phyloP scores from a whole-genome alignment of 345 rosid genomes.

The Punica granatum region DNA sequence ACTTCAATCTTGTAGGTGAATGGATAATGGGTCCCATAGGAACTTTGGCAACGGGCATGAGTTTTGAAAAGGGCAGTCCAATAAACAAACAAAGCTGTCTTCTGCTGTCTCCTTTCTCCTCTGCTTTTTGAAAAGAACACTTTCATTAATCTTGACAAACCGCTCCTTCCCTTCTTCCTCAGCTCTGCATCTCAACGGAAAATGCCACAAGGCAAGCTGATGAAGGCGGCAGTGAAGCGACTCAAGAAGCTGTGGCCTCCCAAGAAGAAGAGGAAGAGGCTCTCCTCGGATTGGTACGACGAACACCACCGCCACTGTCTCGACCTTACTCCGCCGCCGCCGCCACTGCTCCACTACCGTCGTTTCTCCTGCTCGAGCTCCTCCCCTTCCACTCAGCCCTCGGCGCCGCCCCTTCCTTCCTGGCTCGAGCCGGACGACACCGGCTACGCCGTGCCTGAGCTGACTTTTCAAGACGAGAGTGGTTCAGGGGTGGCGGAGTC shows the following conservation, averaged over 20 bases:
- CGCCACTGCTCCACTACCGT: constrained; percentile 1
- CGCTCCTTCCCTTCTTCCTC: neutral
- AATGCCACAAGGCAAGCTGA: constrained; percentile 1
- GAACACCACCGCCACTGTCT: neutral
- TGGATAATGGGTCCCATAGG: neutral
- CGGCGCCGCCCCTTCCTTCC: neutral
- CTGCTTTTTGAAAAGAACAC: neutral
- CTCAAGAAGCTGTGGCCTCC: constrained; percentile 7
- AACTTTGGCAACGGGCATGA: neutral
- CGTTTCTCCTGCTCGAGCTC: constrained; percentile 3
- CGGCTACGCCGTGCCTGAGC: neutral
- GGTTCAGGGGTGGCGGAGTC: neutral
- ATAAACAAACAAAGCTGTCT: neutral
- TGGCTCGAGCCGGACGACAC: neutral
- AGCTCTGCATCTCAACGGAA: neutral
- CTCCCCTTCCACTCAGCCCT: neutral
- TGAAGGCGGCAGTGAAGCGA: constrained; percentile 4
- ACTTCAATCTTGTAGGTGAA: neutral
- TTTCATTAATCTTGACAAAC: neutral
- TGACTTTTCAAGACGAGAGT: neutral
- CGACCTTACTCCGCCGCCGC: neutral
- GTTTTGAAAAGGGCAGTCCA: neutral
- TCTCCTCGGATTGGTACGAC: neutral
- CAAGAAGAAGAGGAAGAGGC: constrained; percentile 1
- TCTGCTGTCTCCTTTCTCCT: neutral